These are phyloP conservation scores for Leonotis leonurus DNA, from an alignment of 257 asterid genomes.

Conservation along the genomic window DNA sequence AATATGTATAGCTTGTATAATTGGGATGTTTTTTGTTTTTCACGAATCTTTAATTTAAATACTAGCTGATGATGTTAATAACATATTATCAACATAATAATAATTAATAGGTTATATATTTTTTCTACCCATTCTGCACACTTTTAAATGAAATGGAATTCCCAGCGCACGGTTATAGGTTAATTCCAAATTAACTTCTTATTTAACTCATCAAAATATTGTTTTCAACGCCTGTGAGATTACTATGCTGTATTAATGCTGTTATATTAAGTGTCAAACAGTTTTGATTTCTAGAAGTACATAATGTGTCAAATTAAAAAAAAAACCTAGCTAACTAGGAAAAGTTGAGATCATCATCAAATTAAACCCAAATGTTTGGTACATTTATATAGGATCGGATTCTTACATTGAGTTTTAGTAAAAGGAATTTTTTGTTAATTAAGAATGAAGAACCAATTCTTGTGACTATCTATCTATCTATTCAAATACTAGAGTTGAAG, in stretches of 20 bases:
- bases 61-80: neutral
- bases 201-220: neutral
- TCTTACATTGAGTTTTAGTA: no score
- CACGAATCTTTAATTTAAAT: neutral
- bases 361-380: neutral
- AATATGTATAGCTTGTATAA: neutral
- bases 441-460: conserved; percentile 8
- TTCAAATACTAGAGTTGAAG: no score
- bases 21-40: neutral
- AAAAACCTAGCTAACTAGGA: neutral
- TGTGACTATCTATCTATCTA: conserved; percentile 9
- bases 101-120: no score
- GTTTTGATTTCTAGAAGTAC: neutral
- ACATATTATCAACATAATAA: no score
- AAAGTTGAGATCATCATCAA: neutral
- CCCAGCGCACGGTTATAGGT: no score
- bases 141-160: no score
- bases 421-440: neutral
- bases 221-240: neutral
- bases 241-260: neutral
- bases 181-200: no score
- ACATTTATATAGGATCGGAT: no score
- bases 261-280: neutral
- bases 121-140: no score
- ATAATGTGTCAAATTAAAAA: neutral